Evolutionary conservation across 371 early-diverging fungal species (phyloP).

Genomic region (Caulochytrium protostelioides): DNA sequence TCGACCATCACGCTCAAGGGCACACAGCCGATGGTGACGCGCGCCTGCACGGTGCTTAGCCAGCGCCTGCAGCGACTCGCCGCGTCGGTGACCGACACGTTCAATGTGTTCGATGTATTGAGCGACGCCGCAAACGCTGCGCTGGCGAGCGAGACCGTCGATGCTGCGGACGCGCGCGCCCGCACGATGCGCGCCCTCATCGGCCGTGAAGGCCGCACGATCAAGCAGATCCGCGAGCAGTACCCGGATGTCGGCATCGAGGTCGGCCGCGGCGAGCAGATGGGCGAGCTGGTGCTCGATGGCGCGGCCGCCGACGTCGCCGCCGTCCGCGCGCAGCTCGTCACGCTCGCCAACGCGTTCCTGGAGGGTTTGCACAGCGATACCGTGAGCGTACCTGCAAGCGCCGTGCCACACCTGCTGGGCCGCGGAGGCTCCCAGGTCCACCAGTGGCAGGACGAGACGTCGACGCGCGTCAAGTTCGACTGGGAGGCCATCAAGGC

Average conservation of each 20-base stretch:
- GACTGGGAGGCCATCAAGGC: conserved; percentile 36
- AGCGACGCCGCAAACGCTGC: conserved; percentile 6
- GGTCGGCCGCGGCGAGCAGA: conserved; percentile 10
- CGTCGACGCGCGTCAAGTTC: conserved; percentile 19
- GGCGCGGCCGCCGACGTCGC: conserved; percentile 53
- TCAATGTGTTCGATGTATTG: conserved; percentile 15
- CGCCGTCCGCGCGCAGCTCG: conserved; percentile 46
- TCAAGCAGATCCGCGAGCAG: conserved; percentile 52
- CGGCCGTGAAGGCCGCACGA: conserved; percentile 63
- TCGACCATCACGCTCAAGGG: neutral
- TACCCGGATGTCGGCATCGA: conserved; percentile 20
- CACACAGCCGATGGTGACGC: neutral
- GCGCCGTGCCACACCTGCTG: conserved; percentile 41
- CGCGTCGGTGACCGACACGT: conserved; percentile 11
- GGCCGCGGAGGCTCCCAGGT: conserved; percentile 45
- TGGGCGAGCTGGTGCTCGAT: conserved; percentile 45
- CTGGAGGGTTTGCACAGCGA: conserved; percentile 35
- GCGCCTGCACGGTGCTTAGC: neutral
- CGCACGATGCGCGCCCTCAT: conserved; percentile 55
- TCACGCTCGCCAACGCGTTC: conserved; percentile 55
- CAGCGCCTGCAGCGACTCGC: conserved; percentile 6
- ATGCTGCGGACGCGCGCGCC: conserved; percentile 12
- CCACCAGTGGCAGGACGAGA: conserved; percentile 36
- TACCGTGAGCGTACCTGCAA: conserved; percentile 30
- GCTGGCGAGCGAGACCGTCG: conserved; percentile 6